A percentile compares a stretch with the other conserved stretches of the same genome.
Evolutionary conservation across 768 basidiomycete species (phyloP).

Genomic region (Baorangia bicolor): DNA sequence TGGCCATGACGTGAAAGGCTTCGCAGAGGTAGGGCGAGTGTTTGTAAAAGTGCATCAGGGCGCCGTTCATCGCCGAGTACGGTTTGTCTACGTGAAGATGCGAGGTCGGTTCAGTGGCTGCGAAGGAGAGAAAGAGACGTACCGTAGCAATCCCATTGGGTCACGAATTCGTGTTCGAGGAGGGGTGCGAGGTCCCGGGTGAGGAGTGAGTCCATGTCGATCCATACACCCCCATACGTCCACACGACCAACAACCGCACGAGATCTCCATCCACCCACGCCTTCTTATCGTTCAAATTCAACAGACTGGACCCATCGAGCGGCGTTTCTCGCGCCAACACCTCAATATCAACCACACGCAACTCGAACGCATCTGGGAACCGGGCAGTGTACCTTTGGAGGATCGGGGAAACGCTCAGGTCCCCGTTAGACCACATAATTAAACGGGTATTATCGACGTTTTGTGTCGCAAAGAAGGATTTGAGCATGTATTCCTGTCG

Average conservation of each 20-base stretch:
- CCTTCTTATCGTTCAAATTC: slow-evolving; percentile 66
- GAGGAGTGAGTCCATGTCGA: slow-evolving; percentile 95
- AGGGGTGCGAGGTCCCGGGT: slow-evolving; percentile 86
- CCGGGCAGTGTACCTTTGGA: slow-evolving; percentile 55
- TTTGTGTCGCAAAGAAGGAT: slow-evolving; percentile 92
- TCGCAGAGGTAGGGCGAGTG: slow-evolving; percentile 97
- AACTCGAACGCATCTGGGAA: slow-evolving; percentile 76
- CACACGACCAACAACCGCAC: slow-evolving; percentile 86
- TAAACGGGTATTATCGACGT: slow-evolving; percentile 57
- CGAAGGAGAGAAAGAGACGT: slow-evolving; percentile 20
- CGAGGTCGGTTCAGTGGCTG: not conserved
- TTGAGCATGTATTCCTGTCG: slow-evolving; percentile 91
- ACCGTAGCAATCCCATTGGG: slow-evolving; percentile 99
- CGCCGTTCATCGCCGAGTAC: slow-evolving; percentile 84
- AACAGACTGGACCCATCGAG: slow-evolving; percentile 67
- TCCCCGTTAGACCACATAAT: slow-evolving; percentile 94
- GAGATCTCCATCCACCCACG: slow-evolving; percentile 95
- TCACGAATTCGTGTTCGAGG: slow-evolving; percentile 93
- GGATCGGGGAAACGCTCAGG: slow-evolving; percentile 51
- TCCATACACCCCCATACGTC: slow-evolving; percentile 91
- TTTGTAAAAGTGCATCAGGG: slow-evolving; percentile 88
- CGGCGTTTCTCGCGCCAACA: slow-evolving; percentile 72
- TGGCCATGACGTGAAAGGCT: slow-evolving; percentile 88
- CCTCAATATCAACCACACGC: slow-evolving; percentile 62
- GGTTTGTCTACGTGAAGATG: slow-evolving; percentile 55